Percentiles rank a stretch among this genome's conserved stretches.
Evolutionary conservation across 495 filamentous ascomycete species (phyloP).

Genomic region (Penicillium tannophilum): DNA sequence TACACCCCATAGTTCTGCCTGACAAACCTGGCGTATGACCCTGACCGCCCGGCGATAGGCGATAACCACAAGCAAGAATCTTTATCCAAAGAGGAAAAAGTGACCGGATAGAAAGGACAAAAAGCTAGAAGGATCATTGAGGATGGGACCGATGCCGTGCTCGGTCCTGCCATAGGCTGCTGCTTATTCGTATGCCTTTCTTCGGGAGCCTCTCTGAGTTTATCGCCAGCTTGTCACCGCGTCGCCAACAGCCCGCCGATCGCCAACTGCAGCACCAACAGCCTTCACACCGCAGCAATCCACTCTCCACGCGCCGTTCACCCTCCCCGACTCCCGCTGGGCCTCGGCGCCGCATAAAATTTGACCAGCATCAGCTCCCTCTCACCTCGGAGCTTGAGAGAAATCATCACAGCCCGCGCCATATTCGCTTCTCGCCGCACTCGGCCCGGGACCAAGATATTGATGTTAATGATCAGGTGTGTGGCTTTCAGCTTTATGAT

Average conservation of each 20-base stretch:
- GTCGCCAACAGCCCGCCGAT: conserved; percentile 21
- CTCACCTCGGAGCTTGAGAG: conserved; percentile 7
- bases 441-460: background rate
- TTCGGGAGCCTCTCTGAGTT: conserved; percentile 21
- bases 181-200: conserved; percentile 22
- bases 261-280: conserved; percentile 16
- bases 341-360: conserved; percentile 2
- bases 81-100: conserved; percentile 8
- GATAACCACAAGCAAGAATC: conserved; percentile 13
- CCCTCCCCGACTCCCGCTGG: conserved; percentile 6
- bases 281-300: conserved; percentile 2
- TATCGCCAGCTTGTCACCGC: conserved; percentile 22
- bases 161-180: conserved; percentile 16
- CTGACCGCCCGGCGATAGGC: conserved; percentile 34
- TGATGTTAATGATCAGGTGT: conserved; percentile 18
- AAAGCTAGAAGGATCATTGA: background rate
- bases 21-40: conserved; percentile 4
- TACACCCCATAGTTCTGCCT: conserved; percentile 3
- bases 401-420: background rate
- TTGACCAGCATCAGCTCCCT: background rate
- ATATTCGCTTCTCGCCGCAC: conserved; percentile 1
- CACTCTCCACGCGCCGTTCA: conserved; percentile 11
- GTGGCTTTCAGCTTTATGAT: conserved; percentile 13
- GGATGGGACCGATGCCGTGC: conserved; percentile 18
- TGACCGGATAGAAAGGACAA: conserved; percentile 20